Base-by-base conservation (phyloP, 352 stramenopile genomes). In the Elongisporangium prolatum region DNA sequence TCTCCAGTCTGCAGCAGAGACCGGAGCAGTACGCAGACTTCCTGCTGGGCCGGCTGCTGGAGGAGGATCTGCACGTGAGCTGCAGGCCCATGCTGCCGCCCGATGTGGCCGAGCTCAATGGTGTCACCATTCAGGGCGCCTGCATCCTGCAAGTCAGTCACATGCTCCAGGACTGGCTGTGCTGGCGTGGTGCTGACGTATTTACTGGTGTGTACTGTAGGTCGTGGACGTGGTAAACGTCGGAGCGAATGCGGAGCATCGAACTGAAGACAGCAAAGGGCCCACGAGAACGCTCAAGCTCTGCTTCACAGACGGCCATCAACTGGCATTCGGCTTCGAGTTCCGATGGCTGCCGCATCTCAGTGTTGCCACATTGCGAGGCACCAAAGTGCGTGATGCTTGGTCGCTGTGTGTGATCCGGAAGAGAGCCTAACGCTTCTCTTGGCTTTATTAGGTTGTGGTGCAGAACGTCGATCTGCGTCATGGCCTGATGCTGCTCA, bases 171-270 rank as follows among this genome's bases (percentile, higher is more conserved):
- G 1, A 18, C 24, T 48, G 24, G 10, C 18, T 0, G 21, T 37
- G 21, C 37, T 58, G 21, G 11, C 20, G 52, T 24, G 22, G 20
- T 25, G 20, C 47, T 52, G 18, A 18, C 13, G 9, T 2, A 2
- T 8, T 9, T 40, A 40, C 14, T 40, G 28, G 24, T 58, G 47
- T 6, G 13, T 38, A 56, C 51, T 40, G 17, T 54, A 92, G 84
- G 71, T 93, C 34, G 80, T 94, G 25, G 82, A 94, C 57, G 68
- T 90, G 11, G 78, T 80, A 48, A 94, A 94, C 50, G 84, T 94
- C 56, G 80, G 77, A 40, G 81, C 83, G n/a, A 90, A 73, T 59
- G 79, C 77, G 34, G 80, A 92, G 61, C 72, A 87, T 50, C 74
- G 83, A 37, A 89, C 75, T 4, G 79, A 94, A 47, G 77, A 89